Evolutionary conservation across 1,284 basidiomycete species (phyloP).

Genomic region (Vanrija humicola): DNA sequence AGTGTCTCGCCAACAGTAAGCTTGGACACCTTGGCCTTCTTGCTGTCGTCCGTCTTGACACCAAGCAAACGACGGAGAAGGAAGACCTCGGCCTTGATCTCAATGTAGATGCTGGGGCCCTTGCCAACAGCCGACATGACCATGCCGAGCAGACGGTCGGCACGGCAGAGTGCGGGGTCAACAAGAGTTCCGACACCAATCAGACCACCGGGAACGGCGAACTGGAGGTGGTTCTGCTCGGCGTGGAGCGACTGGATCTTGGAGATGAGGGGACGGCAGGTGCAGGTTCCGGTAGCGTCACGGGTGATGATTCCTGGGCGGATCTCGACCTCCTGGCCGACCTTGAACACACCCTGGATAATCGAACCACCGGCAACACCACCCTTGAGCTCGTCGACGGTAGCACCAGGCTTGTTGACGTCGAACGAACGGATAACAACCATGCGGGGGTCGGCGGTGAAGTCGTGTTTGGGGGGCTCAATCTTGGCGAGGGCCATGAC

Average conservation of each 20-base stretch:
- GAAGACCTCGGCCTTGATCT: conserved; percentile 62
- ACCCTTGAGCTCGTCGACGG: conserved; percentile 94
- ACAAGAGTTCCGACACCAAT: conserved; percentile 98
- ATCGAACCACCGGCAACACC: conserved; percentile 98
- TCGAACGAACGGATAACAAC: conserved; percentile 99
- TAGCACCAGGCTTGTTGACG: conserved; percentile 97
- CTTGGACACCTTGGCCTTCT: conserved; percentile 91
- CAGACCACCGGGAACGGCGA: conserved; percentile 93
- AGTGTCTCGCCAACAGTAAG: conserved; percentile 89
- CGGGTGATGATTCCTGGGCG: conserved; percentile 96
- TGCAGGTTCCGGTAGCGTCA: conserved; percentile 82
- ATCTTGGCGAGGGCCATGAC: conserved; percentile 98
- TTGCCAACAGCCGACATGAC: conserved; percentile 91
- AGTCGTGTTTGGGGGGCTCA: conserved; percentile 89
- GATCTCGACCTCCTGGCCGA: conserved; percentile 92
- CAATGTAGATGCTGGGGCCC: conserved; percentile 88
- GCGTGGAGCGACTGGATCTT: conserved; percentile 87
- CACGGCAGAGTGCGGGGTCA: conserved; percentile 93
- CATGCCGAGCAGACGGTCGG: conserved; percentile 93
- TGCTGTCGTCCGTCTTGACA: conserved; percentile 97
- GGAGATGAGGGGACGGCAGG: conserved; percentile 90
- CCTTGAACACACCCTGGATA: conserved; percentile 80
- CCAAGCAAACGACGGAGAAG: conserved; percentile 90
- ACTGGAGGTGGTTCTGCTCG: conserved; percentile 89
- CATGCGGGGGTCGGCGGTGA: conserved; percentile 81